Evolutionary conservation across 352 stramenopile species (phyloP).

Genomic region (Phytophthora litchii): DNA sequence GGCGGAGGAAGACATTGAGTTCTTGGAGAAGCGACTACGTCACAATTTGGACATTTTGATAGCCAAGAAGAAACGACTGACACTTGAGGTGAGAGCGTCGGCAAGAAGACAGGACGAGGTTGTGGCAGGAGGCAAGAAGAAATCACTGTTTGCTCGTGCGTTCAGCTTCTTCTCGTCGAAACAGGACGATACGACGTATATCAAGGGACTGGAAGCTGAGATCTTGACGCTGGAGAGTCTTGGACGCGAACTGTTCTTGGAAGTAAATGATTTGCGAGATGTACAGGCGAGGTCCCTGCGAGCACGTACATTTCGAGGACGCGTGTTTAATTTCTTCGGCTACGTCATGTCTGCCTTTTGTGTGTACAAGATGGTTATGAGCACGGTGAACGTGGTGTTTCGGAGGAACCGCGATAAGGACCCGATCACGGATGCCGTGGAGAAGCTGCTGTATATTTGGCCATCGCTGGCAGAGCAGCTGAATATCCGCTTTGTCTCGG

Average conservation of each 20-base stretch:
- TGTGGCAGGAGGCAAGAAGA: conserved; percentile 13
- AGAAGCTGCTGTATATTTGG: conserved; percentile 86
- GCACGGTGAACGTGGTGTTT: conserved; percentile 83
- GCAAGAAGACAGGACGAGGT: conserved; percentile 35
- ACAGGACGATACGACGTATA: conserved; percentile 49
- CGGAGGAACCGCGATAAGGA: conserved; percentile 82
- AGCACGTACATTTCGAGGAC: conserved; percentile 68
- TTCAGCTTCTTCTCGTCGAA: conserved; percentile 39
- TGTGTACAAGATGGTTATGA: conserved; percentile 90
- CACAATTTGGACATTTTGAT: conserved; percentile 86
- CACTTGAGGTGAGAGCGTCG: conserved; percentile 49
- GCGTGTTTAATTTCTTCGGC: conserved; percentile 83
- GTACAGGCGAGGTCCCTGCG: conserved; percentile 58
- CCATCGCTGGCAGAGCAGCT: conserved; percentile 76
- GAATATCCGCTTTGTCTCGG: conserved; percentile 81
- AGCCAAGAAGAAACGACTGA: conserved; percentile 83
- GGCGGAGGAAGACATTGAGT: conserved; percentile 83
- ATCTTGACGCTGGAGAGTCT: conserved; percentile 83
- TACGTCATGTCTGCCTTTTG: conserved; percentile 82
- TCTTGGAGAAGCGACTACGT: conserved; percentile 76
- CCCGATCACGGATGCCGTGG: conserved; percentile 78
- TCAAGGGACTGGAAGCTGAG: conserved; percentile 68
- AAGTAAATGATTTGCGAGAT: conserved; percentile 84
- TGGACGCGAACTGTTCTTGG: conserved; percentile 77
- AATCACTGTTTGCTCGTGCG: conserved; percentile 42